Conservation (phyloP, 169 alveolate genomes). For the Cryptosporidium xiaoi region DNA sequence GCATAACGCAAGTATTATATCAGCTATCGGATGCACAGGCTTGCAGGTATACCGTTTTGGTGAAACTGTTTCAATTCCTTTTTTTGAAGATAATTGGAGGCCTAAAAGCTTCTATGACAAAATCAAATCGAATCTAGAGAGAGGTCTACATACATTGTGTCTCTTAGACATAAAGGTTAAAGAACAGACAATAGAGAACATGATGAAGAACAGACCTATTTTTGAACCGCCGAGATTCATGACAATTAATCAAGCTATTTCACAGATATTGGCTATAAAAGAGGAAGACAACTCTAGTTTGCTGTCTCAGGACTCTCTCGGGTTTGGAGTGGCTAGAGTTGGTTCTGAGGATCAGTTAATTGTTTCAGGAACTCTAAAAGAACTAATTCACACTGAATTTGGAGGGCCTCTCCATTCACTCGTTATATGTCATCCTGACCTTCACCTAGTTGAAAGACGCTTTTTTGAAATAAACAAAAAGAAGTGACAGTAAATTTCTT, state of each 20-base stretch:
- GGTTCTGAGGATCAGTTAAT: constrained; percentile 89
- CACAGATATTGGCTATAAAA: constrained; percentile 90
- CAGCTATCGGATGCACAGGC: constrained; percentile 83
- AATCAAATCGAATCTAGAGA: constrained; percentile 88
- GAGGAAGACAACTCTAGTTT: constrained; percentile 58
- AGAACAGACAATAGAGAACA: constrained; percentile 95
- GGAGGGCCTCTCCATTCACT: constrained; percentile 96
- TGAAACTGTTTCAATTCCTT: constrained; percentile 97
- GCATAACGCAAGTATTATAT: constrained; percentile 94
- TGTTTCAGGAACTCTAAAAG: constrained; percentile 85
- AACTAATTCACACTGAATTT: constrained; percentile 86
- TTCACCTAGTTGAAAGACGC: constrained; percentile 92
- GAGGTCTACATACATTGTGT: constrained; percentile 95
- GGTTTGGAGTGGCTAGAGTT: constrained; percentile 94
- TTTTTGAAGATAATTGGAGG: constrained; percentile 96
- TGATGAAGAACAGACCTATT: constrained; percentile 91
- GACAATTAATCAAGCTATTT: constrained; percentile 91
- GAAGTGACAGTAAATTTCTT: neutral
- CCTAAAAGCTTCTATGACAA: constrained; percentile 97
- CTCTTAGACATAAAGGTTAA: constrained; percentile 97
- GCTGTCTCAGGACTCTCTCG: constrained; percentile 82
- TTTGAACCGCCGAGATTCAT: constrained; percentile 94
- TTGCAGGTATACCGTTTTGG: constrained; percentile 96
- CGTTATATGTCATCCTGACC: constrained; percentile 90
- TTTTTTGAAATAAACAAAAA: constrained; percentile 76